Conservation (phyloP, 345 rosid species). For the Citrus unshiu region DNA sequence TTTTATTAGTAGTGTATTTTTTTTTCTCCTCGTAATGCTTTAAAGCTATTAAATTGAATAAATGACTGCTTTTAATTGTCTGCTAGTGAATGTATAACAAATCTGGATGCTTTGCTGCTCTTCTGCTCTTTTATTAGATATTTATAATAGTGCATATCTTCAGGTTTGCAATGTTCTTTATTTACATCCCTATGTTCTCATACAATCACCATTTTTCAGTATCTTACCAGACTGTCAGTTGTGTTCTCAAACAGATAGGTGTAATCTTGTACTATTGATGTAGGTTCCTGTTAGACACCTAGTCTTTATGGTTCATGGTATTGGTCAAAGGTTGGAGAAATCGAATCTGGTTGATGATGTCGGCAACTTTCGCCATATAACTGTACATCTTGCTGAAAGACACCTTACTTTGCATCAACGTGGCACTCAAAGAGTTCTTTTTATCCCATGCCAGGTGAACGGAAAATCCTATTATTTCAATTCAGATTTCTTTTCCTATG, state of each 20-base stretch:
- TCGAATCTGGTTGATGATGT: constrained; percentile 98
- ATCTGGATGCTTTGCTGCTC: neutral
- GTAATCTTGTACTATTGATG: constrained; percentile 22
- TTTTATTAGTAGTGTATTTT: neutral
- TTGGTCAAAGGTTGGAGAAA: constrained; percentile 96
- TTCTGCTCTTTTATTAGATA: neutral
- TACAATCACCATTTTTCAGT: neutral
- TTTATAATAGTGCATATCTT: neutral
- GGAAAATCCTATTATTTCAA: neutral
- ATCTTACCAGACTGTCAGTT: neutral
- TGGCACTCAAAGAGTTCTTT: constrained; percentile 77
- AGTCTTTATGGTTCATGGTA: constrained; percentile 98
- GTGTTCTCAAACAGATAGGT: neutral
- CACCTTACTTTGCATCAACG: constrained; percentile 77
- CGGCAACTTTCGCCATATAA: constrained; percentile 74
- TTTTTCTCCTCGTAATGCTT: neutral
- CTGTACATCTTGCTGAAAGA: constrained; percentile 69
- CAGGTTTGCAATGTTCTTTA: neutral
- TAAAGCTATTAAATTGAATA: neutral
- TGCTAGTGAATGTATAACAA: neutral
- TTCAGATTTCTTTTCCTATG: neutral
- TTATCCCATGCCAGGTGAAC: constrained; percentile 92
- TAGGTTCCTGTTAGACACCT: constrained; percentile 96
- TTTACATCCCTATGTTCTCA: no score
- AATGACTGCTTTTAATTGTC: neutral